Base-by-base conservation (phyloP, 2,329 filamentous ascomycete genomes). In the Paecilomyces niveus region DNA sequence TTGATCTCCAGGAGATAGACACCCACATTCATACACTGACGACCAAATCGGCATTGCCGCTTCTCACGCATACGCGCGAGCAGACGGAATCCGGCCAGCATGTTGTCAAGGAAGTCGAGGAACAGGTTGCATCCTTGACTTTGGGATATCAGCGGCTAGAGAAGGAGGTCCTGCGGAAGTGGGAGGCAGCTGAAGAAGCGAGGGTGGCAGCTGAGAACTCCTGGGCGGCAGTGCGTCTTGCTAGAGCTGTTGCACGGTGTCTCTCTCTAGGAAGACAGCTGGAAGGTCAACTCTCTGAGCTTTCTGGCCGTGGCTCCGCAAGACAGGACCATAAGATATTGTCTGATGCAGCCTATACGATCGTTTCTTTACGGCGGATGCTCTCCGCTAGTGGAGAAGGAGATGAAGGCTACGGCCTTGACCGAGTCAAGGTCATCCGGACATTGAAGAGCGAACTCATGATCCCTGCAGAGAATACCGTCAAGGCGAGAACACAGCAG, bases 1-100 rank as follows among this genome's bases (percentile, higher is more conserved):
- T 99, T 76, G 94, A 99, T 75, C 88, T 94, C 2, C 94, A 97
- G 72, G 94, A 97, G 75, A 89, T 99, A 64, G 93, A 97, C 76
- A 96, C 92, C 0, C 92, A 96, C 71, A 96, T 99, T 63, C 91
- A 99, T 73, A 84, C 85, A 3, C 83, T 97, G 49, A 95, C 93
- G 5, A 94, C 92, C 2, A 87, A 89, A 62, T 89, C 88, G 29
- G 92, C 94, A 2, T 78, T 93, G 0, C 89, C 92, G 0, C 81
- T 99, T 29, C 83, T 99, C 21, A 79, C 86, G 31, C 83, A 97
- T 73, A 95, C 92, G 2, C 82, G 86, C 60, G 78, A 84, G 51
- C 89, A 94, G 72, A 89, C 86, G 13, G 81, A 85, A 32, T 86
- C 91, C 1, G 91, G 89, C 64, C 81, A 83, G 55, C 82, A 81